Evolutionary conservation across 2,329 filamentous ascomycete genomes (phyloP).

Genomic region (Botrytis tulipae): DNA sequence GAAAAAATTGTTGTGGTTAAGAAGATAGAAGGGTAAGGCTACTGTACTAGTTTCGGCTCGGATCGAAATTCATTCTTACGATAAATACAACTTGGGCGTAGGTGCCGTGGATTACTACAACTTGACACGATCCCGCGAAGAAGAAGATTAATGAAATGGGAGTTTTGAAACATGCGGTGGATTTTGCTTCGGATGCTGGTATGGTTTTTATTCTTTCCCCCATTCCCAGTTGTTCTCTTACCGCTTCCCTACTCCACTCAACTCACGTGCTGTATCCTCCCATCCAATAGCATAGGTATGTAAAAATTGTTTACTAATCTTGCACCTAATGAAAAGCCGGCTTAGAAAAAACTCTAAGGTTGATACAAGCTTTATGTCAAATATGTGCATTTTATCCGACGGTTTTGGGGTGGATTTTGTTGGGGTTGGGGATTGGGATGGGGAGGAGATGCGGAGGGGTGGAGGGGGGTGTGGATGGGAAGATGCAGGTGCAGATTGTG

Average conservation of each 20-base stretch:
- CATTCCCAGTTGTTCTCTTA: not conserved
- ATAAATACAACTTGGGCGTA: not conserved
- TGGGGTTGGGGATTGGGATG: slow-evolving; percentile 38
- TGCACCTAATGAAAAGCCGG: slow-evolving; percentile 45
- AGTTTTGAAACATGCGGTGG: slow-evolving; percentile 26
- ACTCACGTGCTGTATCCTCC: not conserved
- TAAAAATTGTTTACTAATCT: not conserved
- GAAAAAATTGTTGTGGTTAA: not conserved
- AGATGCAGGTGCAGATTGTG: slow-evolving; percentile 37
- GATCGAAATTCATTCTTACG: not conserved
- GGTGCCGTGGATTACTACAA: not conserved
- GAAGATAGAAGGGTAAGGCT: not conserved
- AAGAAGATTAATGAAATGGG: not conserved
- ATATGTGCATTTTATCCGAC: slow-evolving; percentile 48
- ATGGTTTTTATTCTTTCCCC: not conserved
- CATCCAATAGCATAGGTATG: no score
- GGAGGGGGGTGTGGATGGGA: not conserved
- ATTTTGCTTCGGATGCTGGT: slow-evolving; percentile 35
- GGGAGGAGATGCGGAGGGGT: slow-evolving; percentile 13
- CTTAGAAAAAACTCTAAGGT: slow-evolving; percentile 59
- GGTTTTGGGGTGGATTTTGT: not conserved
- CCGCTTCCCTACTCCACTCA: not conserved
- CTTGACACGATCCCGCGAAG: not conserved
- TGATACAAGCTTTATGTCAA: slow-evolving; percentile 53
- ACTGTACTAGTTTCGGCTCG: not conserved